Evolutionary conservation across 768 basidiomycete species (phyloP).

Genomic region (Podaxis sp.): DNA sequence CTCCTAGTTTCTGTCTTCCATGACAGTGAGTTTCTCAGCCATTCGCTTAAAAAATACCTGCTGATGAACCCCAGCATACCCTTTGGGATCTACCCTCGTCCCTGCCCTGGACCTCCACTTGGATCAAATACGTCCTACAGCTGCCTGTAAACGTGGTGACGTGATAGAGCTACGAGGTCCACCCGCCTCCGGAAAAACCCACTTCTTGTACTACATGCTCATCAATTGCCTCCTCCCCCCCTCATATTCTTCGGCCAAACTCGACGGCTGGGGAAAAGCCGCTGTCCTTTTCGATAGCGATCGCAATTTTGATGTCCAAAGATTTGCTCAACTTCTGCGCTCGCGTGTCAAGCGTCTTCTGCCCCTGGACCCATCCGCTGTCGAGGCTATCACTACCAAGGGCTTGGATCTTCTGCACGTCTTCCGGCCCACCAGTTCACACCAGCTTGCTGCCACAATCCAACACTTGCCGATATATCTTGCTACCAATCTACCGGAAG

Average conservation of each 20-base stretch:
- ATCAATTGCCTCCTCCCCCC: conserved; percentile 57
- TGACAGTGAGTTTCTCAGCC: conserved; percentile 28
- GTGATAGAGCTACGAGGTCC: conserved; percentile 78
- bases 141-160: conserved; percentile 47
- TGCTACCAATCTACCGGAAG: conserved; percentile 41
- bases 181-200: conserved; percentile 74
- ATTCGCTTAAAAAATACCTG: conserved; percentile 3
- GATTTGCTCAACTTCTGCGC: conserved; percentile 53
- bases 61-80: conserved; percentile 24
- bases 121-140: conserved; percentile 7
- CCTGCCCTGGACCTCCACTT: conserved; percentile 34
- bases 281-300: conserved; percentile 76
- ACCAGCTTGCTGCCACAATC: conserved; percentile 70
- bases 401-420: conserved; percentile 60
- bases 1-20: conserved; percentile 40
- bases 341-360: conserved; percentile 40
- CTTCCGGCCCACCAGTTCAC: conserved; percentile 66
- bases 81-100: conserved; percentile 30
- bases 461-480: conserved; percentile 57
- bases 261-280: conserved; percentile 65
- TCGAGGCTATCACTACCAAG: conserved; percentile 20
- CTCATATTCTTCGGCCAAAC: conserved; percentile 24
- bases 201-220: conserved; percentile 68
- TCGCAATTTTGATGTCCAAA: conserved; percentile 55
- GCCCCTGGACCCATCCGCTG: conserved; percentile 21